Conservation (phyloP, 352 stramenopile genomes). For the Phytopythium chamaehyphon region DNA sequence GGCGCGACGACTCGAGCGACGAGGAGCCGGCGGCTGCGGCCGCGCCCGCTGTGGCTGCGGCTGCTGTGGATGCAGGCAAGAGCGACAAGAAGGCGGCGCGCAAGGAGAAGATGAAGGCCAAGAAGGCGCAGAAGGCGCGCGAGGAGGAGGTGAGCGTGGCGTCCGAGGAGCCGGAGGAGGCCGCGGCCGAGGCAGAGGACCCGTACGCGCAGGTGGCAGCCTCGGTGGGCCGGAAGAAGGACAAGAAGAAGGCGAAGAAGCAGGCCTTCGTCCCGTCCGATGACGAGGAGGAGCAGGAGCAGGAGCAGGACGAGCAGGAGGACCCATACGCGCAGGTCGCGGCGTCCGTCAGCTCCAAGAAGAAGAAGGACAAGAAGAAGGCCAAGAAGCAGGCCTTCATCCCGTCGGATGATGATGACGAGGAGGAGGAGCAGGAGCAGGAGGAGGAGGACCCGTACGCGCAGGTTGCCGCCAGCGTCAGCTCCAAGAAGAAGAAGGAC, state of each 20-base stretch:
- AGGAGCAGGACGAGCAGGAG: slow-evolving; percentile 23
- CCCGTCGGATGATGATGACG: slow-evolving; percentile 33
- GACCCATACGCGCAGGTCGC: slow-evolving; percentile 33
- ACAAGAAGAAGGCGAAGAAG: slow-evolving; percentile 72
- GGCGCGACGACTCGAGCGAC: slow-evolving; percentile 70
- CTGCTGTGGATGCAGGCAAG: slow-evolving; percentile 21
- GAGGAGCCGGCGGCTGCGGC: slow-evolving; percentile 36
- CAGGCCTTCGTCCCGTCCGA: slow-evolving; percentile 30
- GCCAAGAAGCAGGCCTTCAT: slow-evolving; percentile 34
- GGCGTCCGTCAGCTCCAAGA: slow-evolving; percentile 40
- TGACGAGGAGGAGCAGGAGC: slow-evolving; percentile 23
- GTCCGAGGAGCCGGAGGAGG: slow-evolving; percentile 21
- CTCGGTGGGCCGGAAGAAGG: slow-evolving; percentile 68
- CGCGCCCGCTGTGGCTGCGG: slow-evolving; percentile 18
- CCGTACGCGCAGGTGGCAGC: slow-evolving; percentile 54
- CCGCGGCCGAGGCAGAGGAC: slow-evolving; percentile 41
- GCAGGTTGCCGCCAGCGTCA: slow-evolving; percentile 43
- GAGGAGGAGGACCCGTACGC: slow-evolving; percentile 57
- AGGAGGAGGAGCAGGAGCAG: slow-evolving; percentile 30
- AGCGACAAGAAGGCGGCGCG: slow-evolving; percentile 73
- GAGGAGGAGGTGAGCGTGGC: slow-evolving; percentile 31
- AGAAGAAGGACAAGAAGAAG: slow-evolving; percentile 68
- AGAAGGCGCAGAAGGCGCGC: slow-evolving; percentile 48
- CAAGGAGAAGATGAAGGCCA: slow-evolving; percentile 73
- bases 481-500: slow-evolving; percentile 65